Percentiles rank a stretch among this genome's conserved stretches.
These are phyloP conservation scores for Phaeoacremonium minimum DNA, from an alignment of 2,329 filamentous ascomycete genomes.

Conservation along the genomic window DNA sequence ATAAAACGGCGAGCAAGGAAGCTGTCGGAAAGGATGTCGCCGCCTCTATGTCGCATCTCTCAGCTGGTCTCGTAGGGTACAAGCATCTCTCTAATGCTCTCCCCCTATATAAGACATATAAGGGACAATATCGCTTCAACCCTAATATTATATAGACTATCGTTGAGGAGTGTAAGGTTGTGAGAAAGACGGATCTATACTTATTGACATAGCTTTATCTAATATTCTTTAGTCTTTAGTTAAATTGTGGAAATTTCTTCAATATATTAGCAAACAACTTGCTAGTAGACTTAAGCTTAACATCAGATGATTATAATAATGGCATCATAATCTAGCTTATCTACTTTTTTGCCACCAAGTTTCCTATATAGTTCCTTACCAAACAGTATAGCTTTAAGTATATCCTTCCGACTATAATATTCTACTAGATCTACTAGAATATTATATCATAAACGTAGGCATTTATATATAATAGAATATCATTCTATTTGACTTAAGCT, in stretches of 20 bases:
- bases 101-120: conserved; percentile 27
- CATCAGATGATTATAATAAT: conserved; percentile 52
- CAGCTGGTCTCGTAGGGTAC: conserved; percentile 28
- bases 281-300: conserved; percentile 45
- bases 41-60: conserved; percentile 16
- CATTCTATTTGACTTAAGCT: conserved; percentile 46
- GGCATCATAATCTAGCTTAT: conserved; percentile 53
- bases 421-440: conserved; percentile 44
- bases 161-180: conserved; percentile 50
- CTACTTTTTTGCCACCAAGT: conserved; percentile 49
- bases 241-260: conserved; percentile 59
- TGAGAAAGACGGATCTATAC: conserved; percentile 46
- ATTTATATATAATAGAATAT: conserved; percentile 40
- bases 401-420: conserved; percentile 49
- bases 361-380: conserved; percentile 53
- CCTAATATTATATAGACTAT: conserved; percentile 42
- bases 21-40: too few species aligned
- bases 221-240: conserved; percentile 58
- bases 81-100: conserved; percentile 27
- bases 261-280: conserved; percentile 61
- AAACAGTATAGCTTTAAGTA: conserved; percentile 54
- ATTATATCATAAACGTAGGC: conserved; percentile 45
- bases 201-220: conserved; percentile 36
- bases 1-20: conserved; percentile 13
- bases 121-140: conserved; percentile 36